Percentiles rank a stretch among this genome's conserved stretches.
Evolutionary conservation across 257 asterid species (phyloP).

Genomic region (Capsicum pubescens): DNA sequence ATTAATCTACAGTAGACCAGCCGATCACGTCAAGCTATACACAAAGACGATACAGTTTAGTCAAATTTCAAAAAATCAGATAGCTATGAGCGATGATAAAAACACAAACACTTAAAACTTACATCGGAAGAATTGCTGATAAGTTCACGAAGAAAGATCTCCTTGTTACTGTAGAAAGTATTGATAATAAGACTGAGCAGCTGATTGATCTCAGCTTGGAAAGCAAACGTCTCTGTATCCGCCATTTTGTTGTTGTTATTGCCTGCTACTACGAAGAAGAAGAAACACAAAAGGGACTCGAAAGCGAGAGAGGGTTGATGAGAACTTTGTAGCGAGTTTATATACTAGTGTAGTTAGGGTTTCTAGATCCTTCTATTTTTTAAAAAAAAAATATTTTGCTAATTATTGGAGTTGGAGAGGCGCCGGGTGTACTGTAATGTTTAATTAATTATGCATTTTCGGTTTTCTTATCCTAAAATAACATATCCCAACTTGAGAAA

Average conservation of each 20-base stretch:
- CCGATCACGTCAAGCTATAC: too few relatives aligned
- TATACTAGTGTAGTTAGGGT: constrained; percentile 46
- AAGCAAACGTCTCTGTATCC: constrained; percentile 61
- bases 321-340: background rate
- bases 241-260: constrained; percentile 28
- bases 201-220: constrained; percentile 67
- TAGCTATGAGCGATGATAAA: too few relatives aligned
- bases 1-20: too few relatives aligned
- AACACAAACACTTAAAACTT: background rate
- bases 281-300: background rate
- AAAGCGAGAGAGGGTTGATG: background rate
- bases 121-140: constrained; percentile 64
- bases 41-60: background rate
- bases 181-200: constrained; percentile 56
- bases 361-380: constrained; percentile 70
- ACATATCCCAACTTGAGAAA: too few relatives aligned
- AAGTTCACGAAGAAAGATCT: constrained; percentile 63
- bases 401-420: background rate
- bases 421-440: background rate
- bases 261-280: background rate
- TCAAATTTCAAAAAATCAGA: too few relatives aligned
- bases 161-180: constrained; percentile 64
- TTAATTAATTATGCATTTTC: too few relatives aligned
- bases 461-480: too few relatives aligned
- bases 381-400: too few relatives aligned